Conservation (phyloP, 208 protist species). For the Acanthamoeba triangularis region DNA sequence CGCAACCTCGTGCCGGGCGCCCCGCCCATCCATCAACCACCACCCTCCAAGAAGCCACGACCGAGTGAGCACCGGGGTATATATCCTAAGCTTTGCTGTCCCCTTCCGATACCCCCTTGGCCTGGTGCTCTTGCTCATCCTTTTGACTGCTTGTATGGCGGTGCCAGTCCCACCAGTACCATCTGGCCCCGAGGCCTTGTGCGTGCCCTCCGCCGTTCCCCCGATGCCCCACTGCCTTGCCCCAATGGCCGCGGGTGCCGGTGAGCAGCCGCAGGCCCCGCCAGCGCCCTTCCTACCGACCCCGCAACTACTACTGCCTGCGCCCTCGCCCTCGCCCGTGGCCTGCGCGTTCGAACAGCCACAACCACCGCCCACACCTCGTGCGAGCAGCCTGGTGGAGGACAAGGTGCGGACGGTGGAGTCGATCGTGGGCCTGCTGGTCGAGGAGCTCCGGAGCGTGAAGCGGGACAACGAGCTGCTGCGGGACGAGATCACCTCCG, state of each 20-base stretch:
- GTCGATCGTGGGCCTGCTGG: neutral
- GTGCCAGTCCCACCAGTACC: too few species aligned
- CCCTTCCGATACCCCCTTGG: too few species aligned
- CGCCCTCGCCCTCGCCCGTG: neutral
- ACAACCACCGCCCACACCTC: neutral
- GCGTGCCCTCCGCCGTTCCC: neutral
- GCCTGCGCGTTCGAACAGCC: neutral
- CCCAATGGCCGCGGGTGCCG: neutral
- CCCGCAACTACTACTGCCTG: neutral
- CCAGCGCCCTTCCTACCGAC: too few species aligned
- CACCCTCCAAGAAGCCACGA: neutral
- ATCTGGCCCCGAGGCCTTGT: neutral
- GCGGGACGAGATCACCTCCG: neutral
- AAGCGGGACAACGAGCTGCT: slow-evolving; percentile 42
- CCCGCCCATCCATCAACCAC: neutral
- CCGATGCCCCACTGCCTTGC: neutral
- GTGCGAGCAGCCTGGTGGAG: neutral
- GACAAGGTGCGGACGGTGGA: slow-evolving; percentile 30
- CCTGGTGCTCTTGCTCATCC: too few species aligned
- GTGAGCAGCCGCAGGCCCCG: too few species aligned
- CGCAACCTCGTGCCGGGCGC: neutral
- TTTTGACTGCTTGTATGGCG: too few species aligned
- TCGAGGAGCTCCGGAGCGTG: slow-evolving; percentile 32
- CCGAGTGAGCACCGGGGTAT: neutral
- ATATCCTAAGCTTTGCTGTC: too few species aligned